Base-by-base conservation (phyloP, 345 rosid species). In the Streptanthus diversifolius region DNA sequence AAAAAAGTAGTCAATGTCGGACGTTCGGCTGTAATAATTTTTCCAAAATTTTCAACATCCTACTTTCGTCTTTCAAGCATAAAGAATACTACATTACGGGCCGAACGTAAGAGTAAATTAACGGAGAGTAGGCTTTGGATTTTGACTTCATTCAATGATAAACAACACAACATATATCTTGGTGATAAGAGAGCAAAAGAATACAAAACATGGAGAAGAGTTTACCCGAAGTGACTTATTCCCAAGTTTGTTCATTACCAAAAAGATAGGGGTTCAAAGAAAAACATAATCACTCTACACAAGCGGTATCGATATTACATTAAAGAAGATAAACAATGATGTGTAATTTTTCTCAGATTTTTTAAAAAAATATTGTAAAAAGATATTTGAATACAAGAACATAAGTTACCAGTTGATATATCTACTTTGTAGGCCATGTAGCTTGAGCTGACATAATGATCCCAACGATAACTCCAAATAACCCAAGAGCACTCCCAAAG, bases 361-460 rank as follows among this genome's bases (percentile, higher is more conserved):
- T n/a, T n/a, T n/a, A 29, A 13, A 45, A 33, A 19, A 8, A 14
- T 18, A 68, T 29, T 24, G 8, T 14, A 59, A 10, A 63, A 30
- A 35, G 14, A 8, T 32, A n/a, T n/a, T n/a, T n/a, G n/a, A n/a
- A n/a, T n/a, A n/a, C n/a, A n/a, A n/a, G n/a, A n/a, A n/a, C 9
- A 51, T 10, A 36, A 51, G 2, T 63, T 65, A 51, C 49, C 32
- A 36, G 39, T 49, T 43, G 25, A 49, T 39, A 7, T 21, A n/a
- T 41, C 69, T 72, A 72, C 77, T 80, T 87, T 13, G 90, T 61
- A 68, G 98, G 98, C 96, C 98, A 93, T 56, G 96, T 61, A 68
- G 98, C 98, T 86, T 92, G 98, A 51, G 96, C 91, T 47, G 96
- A 92, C 98, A 92, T 92, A 55, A 92, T 92, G 25, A 92, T 90